phyloP scores from a whole-genome alignment of 805 yeast species.

The Ogataea wickerhamii region DNA sequence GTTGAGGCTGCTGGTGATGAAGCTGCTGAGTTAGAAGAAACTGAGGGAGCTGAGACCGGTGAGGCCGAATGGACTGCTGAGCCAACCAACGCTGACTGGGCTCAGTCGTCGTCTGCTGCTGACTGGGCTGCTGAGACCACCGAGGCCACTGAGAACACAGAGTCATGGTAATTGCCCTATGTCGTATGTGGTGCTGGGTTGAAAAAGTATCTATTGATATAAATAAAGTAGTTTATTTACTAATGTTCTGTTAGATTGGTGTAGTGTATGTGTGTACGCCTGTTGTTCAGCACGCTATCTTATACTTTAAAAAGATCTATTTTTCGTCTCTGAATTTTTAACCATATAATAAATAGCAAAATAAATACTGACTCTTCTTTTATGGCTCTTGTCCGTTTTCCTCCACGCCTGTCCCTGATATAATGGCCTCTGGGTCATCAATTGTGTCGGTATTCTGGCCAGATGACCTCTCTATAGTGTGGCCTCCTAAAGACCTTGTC shows the following conservation, averaged over 20 bases:
- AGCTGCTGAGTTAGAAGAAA: constrained; percentile 59
- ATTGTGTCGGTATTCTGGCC: constrained; percentile 31
- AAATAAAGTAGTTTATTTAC: constrained; percentile 3
- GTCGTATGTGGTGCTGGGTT: constrained; percentile 10
- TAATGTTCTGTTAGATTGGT: constrained; percentile 1
- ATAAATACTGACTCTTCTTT: too few species aligned
- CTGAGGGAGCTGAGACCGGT: constrained; percentile 60
- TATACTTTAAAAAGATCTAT: too few species aligned
- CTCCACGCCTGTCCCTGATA: background rate
- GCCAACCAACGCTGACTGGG: constrained; percentile 72
- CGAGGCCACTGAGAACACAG: constrained; percentile 48
- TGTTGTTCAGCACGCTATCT: background rate
- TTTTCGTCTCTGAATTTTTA: too few species aligned
- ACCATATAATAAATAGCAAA: too few species aligned
- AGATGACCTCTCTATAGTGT: constrained; percentile 18
- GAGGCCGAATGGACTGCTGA: constrained; percentile 58
- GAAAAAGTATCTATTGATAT: constrained; percentile 3
- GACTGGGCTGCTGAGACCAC: constrained; percentile 61
- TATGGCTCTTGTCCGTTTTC: too few species aligned
- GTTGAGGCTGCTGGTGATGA: constrained; percentile 66
- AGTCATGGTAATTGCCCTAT: constrained; percentile 31
- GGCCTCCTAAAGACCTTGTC: constrained; percentile 11
- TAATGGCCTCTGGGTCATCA: constrained; percentile 1
- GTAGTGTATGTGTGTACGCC: background rate
- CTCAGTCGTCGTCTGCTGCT: constrained; percentile 50